Evolutionary conservation across 257 asterid genomes (phyloP), one percentile per base, ranked within the genome.

Genomic region (Solanum clarkiae): DNA sequence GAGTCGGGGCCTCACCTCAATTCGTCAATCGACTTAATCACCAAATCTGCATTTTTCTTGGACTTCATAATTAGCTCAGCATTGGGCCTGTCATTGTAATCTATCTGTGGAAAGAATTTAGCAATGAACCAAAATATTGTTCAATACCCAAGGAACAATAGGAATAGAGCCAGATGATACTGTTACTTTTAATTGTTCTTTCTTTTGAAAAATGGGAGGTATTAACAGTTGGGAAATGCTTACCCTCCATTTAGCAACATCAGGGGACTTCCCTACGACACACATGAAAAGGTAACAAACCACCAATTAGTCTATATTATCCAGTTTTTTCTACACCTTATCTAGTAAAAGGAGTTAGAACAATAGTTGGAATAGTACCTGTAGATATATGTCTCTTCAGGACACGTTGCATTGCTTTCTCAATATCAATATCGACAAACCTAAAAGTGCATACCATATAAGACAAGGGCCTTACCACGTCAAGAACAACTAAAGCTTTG

Each of bases 171-270:
- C 57, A 2, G 44, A 75, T 22, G 81, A 74, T 51, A 49, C 36
- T 32, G 36, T 32, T 32, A 32, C 1, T 20, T 62, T 62, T 16
- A 26, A n/a, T 8, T 44, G 14, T n/a, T 62, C 3, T 9, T 63
- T 82, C 18, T 51, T 26, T 82, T n/a, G n/a, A 72, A 82, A 66
- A 24, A 84, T 4, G 47, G 42, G 6, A 32, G 3, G n/a, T 14
- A 75, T 51, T 49, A 14, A 47, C n/a, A 82, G 75, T 66, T 16
- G n/a, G 57, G 68, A 10, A 22, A 68, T 53, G n/a, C 68, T 84
- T 91, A 93, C 99, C 93, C 98, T 92, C 98, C 97, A 96, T 88
- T 93, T 92, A 74, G 98, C 98, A 89, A 93, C 94, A 81, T 94
- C 94, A 57, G 94, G 94, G 71, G 91, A 86, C 84, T 91, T 96